Conservation (phyloP, 2,329 filamentous ascomycete species). For the Colletotrichum caudatum region DNA sequence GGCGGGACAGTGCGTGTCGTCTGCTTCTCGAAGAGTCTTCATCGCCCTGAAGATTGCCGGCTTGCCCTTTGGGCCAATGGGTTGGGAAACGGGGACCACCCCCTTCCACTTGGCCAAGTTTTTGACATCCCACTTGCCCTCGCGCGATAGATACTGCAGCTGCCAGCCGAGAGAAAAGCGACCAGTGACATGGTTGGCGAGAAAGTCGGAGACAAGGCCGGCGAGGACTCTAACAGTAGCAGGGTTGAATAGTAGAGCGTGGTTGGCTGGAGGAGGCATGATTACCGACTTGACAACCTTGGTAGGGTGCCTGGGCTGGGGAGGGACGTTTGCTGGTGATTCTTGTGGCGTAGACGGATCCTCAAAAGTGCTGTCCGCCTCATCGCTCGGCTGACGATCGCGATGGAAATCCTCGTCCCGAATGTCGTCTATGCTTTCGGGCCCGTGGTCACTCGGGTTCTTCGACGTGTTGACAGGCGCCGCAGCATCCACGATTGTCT, state of each 20-base stretch:
- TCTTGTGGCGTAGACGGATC: conserved; percentile 62
- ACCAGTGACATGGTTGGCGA: conserved; percentile 78
- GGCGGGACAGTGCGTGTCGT: conserved; percentile 82
- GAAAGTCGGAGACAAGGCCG: conserved; percentile 85
- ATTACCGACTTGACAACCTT: conserved; percentile 75
- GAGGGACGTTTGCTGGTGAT: conserved; percentile 54
- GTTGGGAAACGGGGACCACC: conserved; percentile 80
- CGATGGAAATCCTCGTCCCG: conserved; percentile 53
- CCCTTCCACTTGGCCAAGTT: conserved; percentile 93
- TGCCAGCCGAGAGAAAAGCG: conserved; percentile 91
- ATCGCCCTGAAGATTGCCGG: conserved; percentile 82
- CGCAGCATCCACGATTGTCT: conserved; percentile 60
- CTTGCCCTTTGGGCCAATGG: conserved; percentile 68
- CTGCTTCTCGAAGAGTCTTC: conserved; percentile 92
- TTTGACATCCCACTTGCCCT: conserved; percentile 98
- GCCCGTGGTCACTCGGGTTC: conserved; percentile 49
- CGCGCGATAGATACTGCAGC: conserved; percentile 85
- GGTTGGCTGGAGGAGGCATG: conserved; percentile 81
- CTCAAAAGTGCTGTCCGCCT: conserved; percentile 54
- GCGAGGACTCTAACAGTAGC: conserved; percentile 80
- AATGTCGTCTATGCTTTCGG: conserved; percentile 55
- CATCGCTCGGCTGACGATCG: conserved; percentile 46
- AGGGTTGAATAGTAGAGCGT: conserved; percentile 86
- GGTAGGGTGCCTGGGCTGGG: conserved; percentile 60
- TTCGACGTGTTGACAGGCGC: conserved; percentile 58